A percentile compares a stretch with the other conserved stretches of the same genome.
phyloP scores from a whole-genome alignment of 192 early-diverging fungal species.

The Podila minutissima region DNA sequence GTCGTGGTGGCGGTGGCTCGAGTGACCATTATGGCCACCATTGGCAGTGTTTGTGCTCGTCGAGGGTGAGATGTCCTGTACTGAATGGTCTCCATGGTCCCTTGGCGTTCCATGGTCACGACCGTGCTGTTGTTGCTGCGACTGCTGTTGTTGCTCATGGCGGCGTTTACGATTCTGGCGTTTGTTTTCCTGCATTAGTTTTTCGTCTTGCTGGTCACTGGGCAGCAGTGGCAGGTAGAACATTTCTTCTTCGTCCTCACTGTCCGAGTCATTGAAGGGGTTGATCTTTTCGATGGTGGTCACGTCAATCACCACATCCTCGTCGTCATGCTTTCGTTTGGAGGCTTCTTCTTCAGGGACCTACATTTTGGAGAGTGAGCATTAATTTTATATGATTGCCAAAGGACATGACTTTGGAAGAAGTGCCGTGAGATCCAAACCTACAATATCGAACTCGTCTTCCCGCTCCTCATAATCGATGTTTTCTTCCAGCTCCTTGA shows the following conservation, averaged over 20 bases:
- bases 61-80: background rate
- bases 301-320: constrained; percentile 60
- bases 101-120: background rate
- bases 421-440: background rate
- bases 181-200: constrained; percentile 2
- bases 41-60: background rate
- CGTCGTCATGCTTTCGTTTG: constrained; percentile 54
- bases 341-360: constrained; percentile 55
- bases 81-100: background rate
- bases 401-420: background rate
- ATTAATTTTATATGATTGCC: background rate
- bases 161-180: constrained; percentile 13
- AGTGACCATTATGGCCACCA: background rate
- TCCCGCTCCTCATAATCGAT: constrained; percentile 93
- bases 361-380: background rate
- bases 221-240: constrained; percentile 57
- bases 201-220: constrained; percentile 40
- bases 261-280: constrained; percentile 59
- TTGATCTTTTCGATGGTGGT: constrained; percentile 58
- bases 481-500: constrained; percentile 94
- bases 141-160: constrained; percentile 8
- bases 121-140: background rate
- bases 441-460: constrained; percentile 90
- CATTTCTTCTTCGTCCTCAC: constrained; percentile 57
- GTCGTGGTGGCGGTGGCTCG: background rate